Conservation (phyloP, 73 alveolate genomes). For the Tetrahymena thermophila region DNA sequence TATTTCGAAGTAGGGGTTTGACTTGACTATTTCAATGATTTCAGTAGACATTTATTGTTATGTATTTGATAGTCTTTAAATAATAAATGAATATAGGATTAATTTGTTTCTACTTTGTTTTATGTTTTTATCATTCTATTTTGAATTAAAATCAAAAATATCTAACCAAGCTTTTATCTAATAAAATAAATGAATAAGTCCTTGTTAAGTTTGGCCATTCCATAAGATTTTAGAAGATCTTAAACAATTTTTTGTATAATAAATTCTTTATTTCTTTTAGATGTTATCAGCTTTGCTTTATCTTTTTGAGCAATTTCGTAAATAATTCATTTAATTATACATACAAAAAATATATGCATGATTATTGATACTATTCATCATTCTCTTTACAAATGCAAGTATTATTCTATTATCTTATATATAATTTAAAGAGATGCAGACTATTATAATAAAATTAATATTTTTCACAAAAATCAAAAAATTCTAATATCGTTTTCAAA, state of each 20-base stretch:
- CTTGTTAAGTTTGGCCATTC: not conserved
- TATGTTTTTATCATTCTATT: not conserved
- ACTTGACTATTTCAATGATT: not conserved
- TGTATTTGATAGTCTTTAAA: too few relatives aligned
- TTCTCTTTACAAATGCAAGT: not conserved
- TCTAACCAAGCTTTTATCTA: not conserved
- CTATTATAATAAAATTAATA: too few relatives aligned
- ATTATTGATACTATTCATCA: not conserved
- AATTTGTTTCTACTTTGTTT: not conserved
- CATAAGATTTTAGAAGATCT: not conserved
- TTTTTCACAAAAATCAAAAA: too few relatives aligned
- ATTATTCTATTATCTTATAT: not conserved
- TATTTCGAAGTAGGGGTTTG: not conserved
- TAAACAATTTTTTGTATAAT: too few relatives aligned
- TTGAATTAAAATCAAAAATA: not conserved
- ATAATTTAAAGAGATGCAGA: too few relatives aligned
- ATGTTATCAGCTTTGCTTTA: too few relatives aligned
- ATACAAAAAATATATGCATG: not conserved
- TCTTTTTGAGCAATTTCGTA: not conserved
- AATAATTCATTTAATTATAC: not conserved
- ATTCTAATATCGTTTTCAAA: too few relatives aligned
- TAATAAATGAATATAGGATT: not conserved
- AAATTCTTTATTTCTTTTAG: not conserved
- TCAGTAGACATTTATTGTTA: not conserved
- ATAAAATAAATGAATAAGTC: not conserved